Base-by-base conservation (phyloP, 176 grass and related monocot species). In the Eleusine indica region DNA sequence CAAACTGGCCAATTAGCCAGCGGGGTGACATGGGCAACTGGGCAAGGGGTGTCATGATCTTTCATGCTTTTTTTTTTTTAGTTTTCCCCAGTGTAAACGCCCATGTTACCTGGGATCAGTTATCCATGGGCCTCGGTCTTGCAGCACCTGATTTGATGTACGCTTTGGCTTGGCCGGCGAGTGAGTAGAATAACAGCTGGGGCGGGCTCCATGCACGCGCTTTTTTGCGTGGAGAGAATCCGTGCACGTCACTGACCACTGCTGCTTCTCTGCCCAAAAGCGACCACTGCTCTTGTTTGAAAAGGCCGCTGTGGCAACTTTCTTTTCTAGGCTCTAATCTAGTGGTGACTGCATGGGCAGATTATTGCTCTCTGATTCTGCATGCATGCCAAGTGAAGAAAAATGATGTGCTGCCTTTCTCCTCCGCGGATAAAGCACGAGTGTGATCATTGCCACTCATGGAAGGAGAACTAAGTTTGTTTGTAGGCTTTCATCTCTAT, bases 61-160 rank as follows among this genome's bases (percentile, higher is more conserved):
- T 2, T 38, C 13, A 8, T 57, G 64, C 46, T 53, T 29, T 11
- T 63, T 16, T 49, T 74, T 30, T 48, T 75, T 58, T 5, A 77
- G 78, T 19, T 25, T 18, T 78, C 73, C 73, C 79, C 67, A 86
- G 67, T 9, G 78, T 67, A 73, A 86, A 89, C 39, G 74, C 80
- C 84, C 84, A 87, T 90, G 89, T 84, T 87, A 90, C 80, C 84
- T 75, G 80, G 75, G 80, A 87, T 79, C 80, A 73, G 35, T 79
- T 87, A 74, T 90, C 84, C 80, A 86, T 74, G 80, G 80, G 60
- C 80, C 88, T 83, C 68, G 79, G 74, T 84, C 46, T 7, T 68
- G 89, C 64, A 65, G 84, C 84, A 63, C 43, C 80, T 74, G 88
- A 90, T 90, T 90, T 87, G 88, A 90, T 49, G 88, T 69, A 83